A percentile compares a stretch with the other conserved stretches of the same genome.
These are phyloP conservation scores for Beta lomatogona DNA, from an alignment of 179 eudicot species.

Conservation along the genomic window DNA sequence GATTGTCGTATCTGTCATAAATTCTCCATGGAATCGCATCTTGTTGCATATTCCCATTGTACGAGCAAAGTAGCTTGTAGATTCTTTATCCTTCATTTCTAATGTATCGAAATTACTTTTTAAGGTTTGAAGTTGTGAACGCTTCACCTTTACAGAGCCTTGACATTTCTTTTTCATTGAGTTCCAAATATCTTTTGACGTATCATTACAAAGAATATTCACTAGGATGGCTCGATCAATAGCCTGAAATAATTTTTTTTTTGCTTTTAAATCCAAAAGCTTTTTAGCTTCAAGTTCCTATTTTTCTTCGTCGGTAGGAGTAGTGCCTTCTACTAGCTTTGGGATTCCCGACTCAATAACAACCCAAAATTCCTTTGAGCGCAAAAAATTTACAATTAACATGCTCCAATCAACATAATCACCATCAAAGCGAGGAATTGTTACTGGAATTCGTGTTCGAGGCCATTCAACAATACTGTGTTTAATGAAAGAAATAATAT, in stretches of 20 bases:
- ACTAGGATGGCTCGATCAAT: slow-evolving; percentile 19
- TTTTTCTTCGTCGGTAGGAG: not conserved
- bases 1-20: not conserved
- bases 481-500: not conserved
- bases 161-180: slow-evolving; percentile 26
- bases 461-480: not conserved
- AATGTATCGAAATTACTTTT: too few species aligned
- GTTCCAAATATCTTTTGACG: slow-evolving; percentile 26
- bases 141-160: slow-evolving; percentile 21
- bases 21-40: slow-evolving; percentile 13
- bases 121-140: not conserved
- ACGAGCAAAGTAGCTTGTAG: not conserved
- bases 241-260: slow-evolving; percentile 19
- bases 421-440: slow-evolving; percentile 23
- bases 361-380: slow-evolving; percentile 17
- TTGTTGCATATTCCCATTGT: slow-evolving; percentile 2
- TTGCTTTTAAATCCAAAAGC: slow-evolving; percentile 12
- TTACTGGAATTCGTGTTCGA: not conserved
- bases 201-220: slow-evolving; percentile 23
- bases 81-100: slow-evolving; percentile 14
- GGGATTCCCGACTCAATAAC: not conserved
- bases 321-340: not conserved
- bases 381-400: not conserved
- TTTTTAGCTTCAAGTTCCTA: slow-evolving; percentile 3
- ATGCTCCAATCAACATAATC: slow-evolving; percentile 32